Percentiles rank a stretch among this genome's conserved stretches.
These are phyloP conservation scores for Calonectria pteridis DNA, from an alignment of 2,329 filamentous ascomycete species.

Conservation along the genomic window DNA sequence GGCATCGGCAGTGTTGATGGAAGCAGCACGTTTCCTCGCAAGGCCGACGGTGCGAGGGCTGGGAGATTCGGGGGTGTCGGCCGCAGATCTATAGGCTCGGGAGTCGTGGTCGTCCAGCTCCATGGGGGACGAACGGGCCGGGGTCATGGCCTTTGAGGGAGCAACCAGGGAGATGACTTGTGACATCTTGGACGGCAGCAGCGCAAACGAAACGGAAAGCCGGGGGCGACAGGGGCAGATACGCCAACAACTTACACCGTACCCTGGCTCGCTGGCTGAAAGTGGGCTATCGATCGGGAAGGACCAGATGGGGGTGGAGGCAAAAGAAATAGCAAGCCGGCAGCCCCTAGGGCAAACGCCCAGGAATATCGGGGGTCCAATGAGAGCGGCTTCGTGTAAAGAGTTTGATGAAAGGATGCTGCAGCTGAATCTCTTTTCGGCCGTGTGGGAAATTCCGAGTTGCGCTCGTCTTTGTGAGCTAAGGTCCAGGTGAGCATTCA, in stretches of 20 bases:
- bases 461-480: conserved; percentile 22
- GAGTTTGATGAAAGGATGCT: conserved; percentile 15
- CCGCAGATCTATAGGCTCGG: conserved; percentile 34
- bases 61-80: conserved; percentile 42
- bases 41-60: conserved; percentile 41
- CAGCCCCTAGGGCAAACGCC: neutral
- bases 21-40: conserved; percentile 59
- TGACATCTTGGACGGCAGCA: conserved; percentile 42
- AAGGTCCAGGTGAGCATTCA: conserved; percentile 32
- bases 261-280: conserved; percentile 10
- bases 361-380: conserved; percentile 1
- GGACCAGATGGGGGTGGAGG: neutral
- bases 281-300: conserved; percentile 24
- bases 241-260: conserved; percentile 23
- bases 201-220: conserved; percentile 36
- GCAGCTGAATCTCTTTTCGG: neutral
- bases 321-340: conserved; percentile 8
- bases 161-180: conserved; percentile 45
- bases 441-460: neutral
- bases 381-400: neutral
- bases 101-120: conserved; percentile 39
- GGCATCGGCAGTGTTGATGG: conserved; percentile 60
- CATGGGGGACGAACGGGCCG: conserved; percentile 40
- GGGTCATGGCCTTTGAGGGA: conserved; percentile 42
- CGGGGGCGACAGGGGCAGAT: conserved; percentile 17